Evolutionary conservation across 495 filamentous ascomycete genomes (phyloP), one percentile per base, ranked within the genome.

Genomic region (Collariella sp.): DNA sequence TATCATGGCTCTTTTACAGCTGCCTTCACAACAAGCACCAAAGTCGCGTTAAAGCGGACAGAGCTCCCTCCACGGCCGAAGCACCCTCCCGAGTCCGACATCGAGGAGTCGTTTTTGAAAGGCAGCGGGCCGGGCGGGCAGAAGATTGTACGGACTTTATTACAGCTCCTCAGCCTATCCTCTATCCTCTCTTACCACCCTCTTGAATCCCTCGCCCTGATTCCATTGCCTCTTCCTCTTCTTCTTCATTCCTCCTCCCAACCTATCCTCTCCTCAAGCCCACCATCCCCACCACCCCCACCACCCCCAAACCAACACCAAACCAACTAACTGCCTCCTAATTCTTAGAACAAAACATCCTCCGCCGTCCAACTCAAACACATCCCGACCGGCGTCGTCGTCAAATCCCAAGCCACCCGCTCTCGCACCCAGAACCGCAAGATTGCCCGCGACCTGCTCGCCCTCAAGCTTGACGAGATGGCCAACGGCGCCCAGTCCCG

Each of bases 301-400:
- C 4, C 9, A 31, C 26, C 4, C 49, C 2, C 26, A 31, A 41
- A 5, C 16, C 1, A 41, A 20, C 13, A 19, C n/a, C n/a, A 18
- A 12, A 44, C 26, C 7, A 39, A 29, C 22, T 35, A 47, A 52
- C 46, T 4, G n/a, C 16, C 42, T 44, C 24, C 13, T 11, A 6
- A 50, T n/a, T n/a, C n/a, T n/a, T n/a, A 91, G 87, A 98, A 98
- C 73, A 98, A 98, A 84, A 97, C 93, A 20, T 84, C 83, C 58
- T 96, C 88, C 9, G 93, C 93, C 43, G 93, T 97, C 36, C 94
- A 98, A 64, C 77, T 98, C 23, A 91, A 82, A 52, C 93, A 98
- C 71, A 70, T 87, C 19, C 88, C 91, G 13, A 91, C 89, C 9
- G 91, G 91, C 45, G 71, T 95, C 24, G 90, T 96, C 20, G 74